A percentile compares a stretch with the other conserved stretches of the same genome.
Conservation (phyloP, 345 rosid genomes). For the Geranium brycei region DNA sequence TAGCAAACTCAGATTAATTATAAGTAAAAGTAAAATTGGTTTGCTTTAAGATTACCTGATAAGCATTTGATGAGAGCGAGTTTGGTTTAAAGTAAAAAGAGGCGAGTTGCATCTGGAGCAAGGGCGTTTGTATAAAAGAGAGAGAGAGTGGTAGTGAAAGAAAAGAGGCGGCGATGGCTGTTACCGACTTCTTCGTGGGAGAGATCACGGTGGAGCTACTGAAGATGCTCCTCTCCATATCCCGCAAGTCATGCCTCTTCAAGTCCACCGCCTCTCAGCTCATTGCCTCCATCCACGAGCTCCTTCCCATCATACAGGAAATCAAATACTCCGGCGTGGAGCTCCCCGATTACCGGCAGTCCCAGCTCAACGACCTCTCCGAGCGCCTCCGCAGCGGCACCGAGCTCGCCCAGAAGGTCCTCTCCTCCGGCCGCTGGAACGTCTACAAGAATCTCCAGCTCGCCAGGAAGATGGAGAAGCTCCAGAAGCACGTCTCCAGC, state of each 20-base stretch:
- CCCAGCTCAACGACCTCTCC: conserved; percentile 41
- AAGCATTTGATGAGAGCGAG: too few relatives aligned
- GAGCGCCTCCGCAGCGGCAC: conserved; percentile 27
- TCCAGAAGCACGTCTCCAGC: conserved; percentile 33
- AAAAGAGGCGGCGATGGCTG: conserved; percentile 24
- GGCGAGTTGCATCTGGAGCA: too few relatives aligned
- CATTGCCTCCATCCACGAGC: conserved; percentile 12
- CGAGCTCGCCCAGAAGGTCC: conserved; percentile 41
- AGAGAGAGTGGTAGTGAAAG: background rate
- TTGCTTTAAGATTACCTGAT: too few relatives aligned
- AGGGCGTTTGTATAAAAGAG: background rate
- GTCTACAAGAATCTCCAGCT: conserved; percentile 34
- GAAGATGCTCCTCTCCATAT: conserved; percentile 19
- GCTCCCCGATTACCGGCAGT: conserved; percentile 49
- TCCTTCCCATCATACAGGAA: conserved; percentile 45
- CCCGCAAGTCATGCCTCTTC: conserved; percentile 29
- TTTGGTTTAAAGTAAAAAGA: too few relatives aligned
- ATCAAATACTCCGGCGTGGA: conserved; percentile 74
- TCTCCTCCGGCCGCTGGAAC: conserved; percentile 47
- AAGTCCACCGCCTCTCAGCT: conserved; percentile 38
- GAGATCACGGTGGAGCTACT: conserved; percentile 62
- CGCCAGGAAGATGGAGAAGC: conserved; percentile 50
- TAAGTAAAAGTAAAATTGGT: too few relatives aligned
- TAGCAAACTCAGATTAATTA: too few relatives aligned
- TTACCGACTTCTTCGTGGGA: conserved; percentile 50